phyloP scores from a whole-genome alignment of 2,329 filamentous ascomycete genomes.

The Pseudonectria buxi region DNA sequence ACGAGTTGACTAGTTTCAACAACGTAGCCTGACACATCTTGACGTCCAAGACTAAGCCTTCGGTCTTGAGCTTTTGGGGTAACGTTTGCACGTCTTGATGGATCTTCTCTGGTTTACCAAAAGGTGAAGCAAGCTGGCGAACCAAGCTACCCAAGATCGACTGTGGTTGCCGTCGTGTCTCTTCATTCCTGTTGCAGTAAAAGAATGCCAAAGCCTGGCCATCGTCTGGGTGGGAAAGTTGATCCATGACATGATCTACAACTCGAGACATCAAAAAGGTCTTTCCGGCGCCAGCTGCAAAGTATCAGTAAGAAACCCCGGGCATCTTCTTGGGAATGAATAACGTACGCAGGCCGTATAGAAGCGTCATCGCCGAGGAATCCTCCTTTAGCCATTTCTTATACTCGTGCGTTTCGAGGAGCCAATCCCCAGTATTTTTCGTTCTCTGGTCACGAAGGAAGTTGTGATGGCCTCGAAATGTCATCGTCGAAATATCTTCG shows the following conservation, averaged over 20 bases:
- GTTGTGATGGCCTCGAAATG: slow-evolving; percentile 1
- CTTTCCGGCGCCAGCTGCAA: slow-evolving; percentile 5
- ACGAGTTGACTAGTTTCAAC: not conserved
- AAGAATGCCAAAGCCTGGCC: slow-evolving; percentile 4
- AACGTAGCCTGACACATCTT: not conserved
- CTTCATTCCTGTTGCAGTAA: slow-evolving; percentile 6
- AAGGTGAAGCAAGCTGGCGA: slow-evolving; percentile 2
- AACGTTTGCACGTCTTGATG: not conserved
- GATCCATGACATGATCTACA: slow-evolving; percentile 1
- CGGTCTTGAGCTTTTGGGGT: not conserved
- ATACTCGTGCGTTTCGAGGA: slow-evolving; percentile 1
- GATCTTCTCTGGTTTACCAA: not conserved
- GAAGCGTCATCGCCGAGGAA: not conserved
- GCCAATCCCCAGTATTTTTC: slow-evolving; percentile 3
- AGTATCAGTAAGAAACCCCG: not conserved
- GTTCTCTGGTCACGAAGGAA: not conserved
- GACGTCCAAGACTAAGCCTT: not conserved
- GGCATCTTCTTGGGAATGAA: too few relatives aligned
- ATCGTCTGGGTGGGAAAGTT: not conserved
- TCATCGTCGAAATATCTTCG: slow-evolving; percentile 1
- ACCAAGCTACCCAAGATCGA: slow-evolving; percentile 1
- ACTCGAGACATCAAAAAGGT: slow-evolving; percentile 5
- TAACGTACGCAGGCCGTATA: slow-evolving; percentile 5
- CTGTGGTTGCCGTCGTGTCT: not conserved
- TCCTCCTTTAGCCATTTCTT: not conserved